These are phyloP conservation scores for Chalaropsis ovoidea DNA, from an alignment of 2,329 filamentous ascomycete species.

Conservation along the genomic window DNA sequence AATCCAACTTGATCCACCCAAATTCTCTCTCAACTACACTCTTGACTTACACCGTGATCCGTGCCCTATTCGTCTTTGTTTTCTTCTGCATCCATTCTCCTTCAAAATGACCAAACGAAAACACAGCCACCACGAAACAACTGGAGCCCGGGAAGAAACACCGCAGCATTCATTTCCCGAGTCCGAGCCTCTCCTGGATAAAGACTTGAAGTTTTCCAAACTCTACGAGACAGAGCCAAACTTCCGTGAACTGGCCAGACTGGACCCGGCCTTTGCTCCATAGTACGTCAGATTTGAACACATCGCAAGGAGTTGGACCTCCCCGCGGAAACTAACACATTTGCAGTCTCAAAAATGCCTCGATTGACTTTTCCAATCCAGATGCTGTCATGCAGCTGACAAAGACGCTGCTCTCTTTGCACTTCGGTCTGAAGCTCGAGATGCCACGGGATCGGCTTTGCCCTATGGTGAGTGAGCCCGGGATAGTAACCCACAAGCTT, in stretches of 20 bases:
- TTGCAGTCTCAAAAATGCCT: slow-evolving; percentile 35
- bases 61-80: not conserved
- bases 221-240: slow-evolving; percentile 37
- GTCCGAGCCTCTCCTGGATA: not conserved
- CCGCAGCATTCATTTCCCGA: not conserved
- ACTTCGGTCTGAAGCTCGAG: slow-evolving; percentile 63
- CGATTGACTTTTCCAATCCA: slow-evolving; percentile 73
- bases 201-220: slow-evolving; percentile 26
- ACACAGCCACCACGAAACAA: not conserved
- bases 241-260: slow-evolving; percentile 36
- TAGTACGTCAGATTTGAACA: slow-evolving; percentile 32
- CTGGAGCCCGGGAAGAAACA: not conserved
- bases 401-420: slow-evolving; percentile 60
- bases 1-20: not conserved
- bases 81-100: not conserved
- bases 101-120: slow-evolving; percentile 16
- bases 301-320: not conserved
- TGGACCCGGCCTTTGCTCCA: slow-evolving; percentile 37
- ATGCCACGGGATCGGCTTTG: slow-evolving; percentile 73
- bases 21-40: not conserved
- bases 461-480: slow-evolving; percentile 54
- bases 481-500: not conserved
- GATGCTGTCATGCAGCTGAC: slow-evolving; percentile 69
- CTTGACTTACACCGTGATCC: not conserved
- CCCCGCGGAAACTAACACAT: not conserved